Conservation (phyloP, 345 rosid genomes). For the Atalantia buxifolia region DNA sequence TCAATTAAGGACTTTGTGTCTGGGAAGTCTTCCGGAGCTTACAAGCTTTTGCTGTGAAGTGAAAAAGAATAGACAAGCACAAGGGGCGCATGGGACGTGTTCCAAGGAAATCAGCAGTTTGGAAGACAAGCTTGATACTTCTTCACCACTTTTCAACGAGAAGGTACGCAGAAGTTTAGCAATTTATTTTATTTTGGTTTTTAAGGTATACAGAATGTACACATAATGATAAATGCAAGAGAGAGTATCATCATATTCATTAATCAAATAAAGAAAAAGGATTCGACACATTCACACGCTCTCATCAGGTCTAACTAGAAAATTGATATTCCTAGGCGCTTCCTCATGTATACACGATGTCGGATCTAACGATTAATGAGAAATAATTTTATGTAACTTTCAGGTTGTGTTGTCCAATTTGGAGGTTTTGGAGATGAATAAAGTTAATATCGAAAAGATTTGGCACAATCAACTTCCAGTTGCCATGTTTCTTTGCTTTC, state of each 20-base stretch:
- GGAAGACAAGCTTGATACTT: neutral
- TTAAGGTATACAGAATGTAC: no score
- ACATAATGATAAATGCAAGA: no score
- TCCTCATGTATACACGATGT: no score
- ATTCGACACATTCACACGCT: no score
- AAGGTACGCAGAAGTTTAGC: neutral
- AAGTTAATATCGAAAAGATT: neutral
- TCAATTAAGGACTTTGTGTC: neutral
- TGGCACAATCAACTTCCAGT: slow-evolving; percentile 2
- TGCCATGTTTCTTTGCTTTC: no score
- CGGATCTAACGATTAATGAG: no score
- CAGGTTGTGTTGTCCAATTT: slow-evolving; percentile 23
- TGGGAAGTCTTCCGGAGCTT: neutral
- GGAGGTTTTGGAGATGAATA: neutral
- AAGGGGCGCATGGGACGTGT: no score
- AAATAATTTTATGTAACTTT: no score
- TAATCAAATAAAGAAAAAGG: no score
- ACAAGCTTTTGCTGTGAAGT: neutral
- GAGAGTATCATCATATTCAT: no score
- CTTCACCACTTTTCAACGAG: neutral
- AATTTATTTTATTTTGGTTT: neutral
- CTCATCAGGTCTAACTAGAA: no score
- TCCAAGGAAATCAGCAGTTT: neutral
- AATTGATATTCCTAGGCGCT: no score
- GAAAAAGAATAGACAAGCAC: neutral